Evolutionary conservation across 768 basidiomycete genomes (phyloP), one percentile per base, ranked within the genome.

Genomic region (Ramaria rubella): DNA sequence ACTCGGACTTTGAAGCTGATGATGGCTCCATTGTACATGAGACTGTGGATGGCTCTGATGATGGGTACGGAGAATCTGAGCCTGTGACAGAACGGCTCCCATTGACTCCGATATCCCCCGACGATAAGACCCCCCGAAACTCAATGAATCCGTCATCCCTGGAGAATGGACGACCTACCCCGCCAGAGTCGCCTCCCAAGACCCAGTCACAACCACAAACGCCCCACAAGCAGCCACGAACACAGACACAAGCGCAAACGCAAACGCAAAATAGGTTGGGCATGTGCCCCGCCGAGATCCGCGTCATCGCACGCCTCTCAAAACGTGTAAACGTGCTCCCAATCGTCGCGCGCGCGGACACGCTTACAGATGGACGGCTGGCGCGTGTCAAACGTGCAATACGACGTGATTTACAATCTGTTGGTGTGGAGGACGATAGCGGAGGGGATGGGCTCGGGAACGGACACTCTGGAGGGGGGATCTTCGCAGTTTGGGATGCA

Each of bases 291-390:
- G 78, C 82, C 24, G 89, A 93, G 67, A 78, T 93, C 61, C 81
- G 82, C 50, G 87, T 91, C 62, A 85, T 94, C 62, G 79, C 80
- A 38, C 80, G 91, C 51, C 78, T 94, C 34, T 78, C 87, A 21
- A 76, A 77, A 21, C 83, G 90, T 56, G 78, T 80, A 58, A 93
- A 94, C 64, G 79, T 94, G 19, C 79, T 94, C 50, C 91, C 91
- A 46, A 81, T 93, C 52, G 79, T 94, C 60, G 86, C 86, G 14
- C 85, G 75, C 58, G 77, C 90, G 3, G 91, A 94, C 69, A 89
- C 88, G 36, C 75, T 94, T 59, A 93, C 91, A 34, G 86, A 93
- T 65, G 85, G 83, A 59, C 85, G 80, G 61, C 75, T 94, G 55
- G 69, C 70, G 44, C 79, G 81, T 45, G 77, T 91, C 49, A 92